phyloP scores from a whole-genome alignment of 192 early-diverging fungal species.

The Coemansia erecta region DNA sequence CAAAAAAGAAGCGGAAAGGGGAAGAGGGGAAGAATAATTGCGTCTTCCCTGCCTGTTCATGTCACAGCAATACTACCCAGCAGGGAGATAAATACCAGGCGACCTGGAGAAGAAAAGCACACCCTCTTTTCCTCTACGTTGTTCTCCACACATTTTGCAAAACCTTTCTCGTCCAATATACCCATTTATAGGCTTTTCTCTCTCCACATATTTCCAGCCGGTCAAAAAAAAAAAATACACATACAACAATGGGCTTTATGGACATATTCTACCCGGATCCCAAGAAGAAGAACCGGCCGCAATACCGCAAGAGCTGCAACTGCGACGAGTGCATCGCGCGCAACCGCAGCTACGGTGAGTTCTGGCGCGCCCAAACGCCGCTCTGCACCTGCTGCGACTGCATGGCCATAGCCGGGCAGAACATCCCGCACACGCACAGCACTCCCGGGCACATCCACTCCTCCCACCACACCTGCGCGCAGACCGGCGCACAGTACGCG shows the following conservation, averaged over 20 bases:
- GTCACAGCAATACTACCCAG: neutral
- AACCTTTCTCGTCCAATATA: neutral
- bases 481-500: constrained; percentile 16
- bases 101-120: too few species aligned
- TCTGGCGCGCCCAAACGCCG: constrained; percentile 42
- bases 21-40: neutral
- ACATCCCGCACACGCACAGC: constrained; percentile 34
- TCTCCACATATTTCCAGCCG: neutral
- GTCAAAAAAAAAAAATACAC: neutral
- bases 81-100: neutral
- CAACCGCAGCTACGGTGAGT: constrained; percentile 28
- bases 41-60: neutral
- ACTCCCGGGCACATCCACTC: constrained; percentile 40
- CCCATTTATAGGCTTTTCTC: neutral
- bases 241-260: constrained; percentile 26
- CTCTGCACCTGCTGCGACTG: constrained; percentile 50
- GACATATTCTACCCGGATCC: constrained; percentile 42
- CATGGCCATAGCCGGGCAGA: constrained; percentile 41
- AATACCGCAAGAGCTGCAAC: constrained; percentile 40
- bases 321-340: constrained; percentile 33
- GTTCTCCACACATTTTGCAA: neutral
- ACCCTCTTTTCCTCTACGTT: neutral
- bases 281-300: constrained; percentile 23
- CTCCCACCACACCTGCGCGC: constrained; percentile 30
- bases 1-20: neutral